These are phyloP conservation scores for Sporobolomyces pararoseus DNA, from an alignment of 768 basidiomycete genomes.

Conservation along the genomic window DNA sequence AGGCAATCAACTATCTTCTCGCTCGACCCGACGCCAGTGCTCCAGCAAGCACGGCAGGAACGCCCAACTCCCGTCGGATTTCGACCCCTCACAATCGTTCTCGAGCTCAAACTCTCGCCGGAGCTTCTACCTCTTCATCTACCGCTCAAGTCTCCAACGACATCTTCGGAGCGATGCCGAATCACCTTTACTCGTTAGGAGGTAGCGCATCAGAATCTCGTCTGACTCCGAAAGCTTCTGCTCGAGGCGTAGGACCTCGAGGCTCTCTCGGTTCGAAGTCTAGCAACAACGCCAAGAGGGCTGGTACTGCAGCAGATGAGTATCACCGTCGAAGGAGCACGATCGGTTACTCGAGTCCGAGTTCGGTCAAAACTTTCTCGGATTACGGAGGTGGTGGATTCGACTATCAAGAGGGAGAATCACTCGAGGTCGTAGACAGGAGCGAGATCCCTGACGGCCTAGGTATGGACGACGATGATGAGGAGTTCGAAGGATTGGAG, in stretches of 20 bases:
- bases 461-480: slow-evolving; percentile 60
- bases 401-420: slow-evolving; percentile 58
- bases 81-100: neutral
- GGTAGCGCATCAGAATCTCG: slow-evolving; percentile 40
- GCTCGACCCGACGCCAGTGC: slow-evolving; percentile 59
- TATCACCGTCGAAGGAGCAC: slow-evolving; percentile 52
- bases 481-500: slow-evolving; percentile 85
- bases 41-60: slow-evolving; percentile 20
- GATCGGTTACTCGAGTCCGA: slow-evolving; percentile 46
- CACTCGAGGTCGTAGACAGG: slow-evolving; percentile 71
- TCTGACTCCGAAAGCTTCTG: slow-evolving; percentile 34
- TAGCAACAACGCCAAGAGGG: slow-evolving; percentile 68
- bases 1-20: slow-evolving; percentile 89
- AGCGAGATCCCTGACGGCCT: slow-evolving; percentile 31
- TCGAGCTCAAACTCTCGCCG: slow-evolving; percentile 9
- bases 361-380: slow-evolving; percentile 44
- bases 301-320: slow-evolving; percentile 86
- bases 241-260: neutral
- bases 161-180: slow-evolving; percentile 14
- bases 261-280: slow-evolving; percentile 19
- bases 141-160: neutral
- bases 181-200: slow-evolving; percentile 21
- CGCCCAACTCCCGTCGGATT: slow-evolving; percentile 14
- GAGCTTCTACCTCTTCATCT: neutral
- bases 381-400: slow-evolving; percentile 26